A percentile compares a stretch with the other conserved stretches of the same genome.
Conservation (phyloP, 768 basidiomycete genomes). For the Inosperma sp. region DNA sequence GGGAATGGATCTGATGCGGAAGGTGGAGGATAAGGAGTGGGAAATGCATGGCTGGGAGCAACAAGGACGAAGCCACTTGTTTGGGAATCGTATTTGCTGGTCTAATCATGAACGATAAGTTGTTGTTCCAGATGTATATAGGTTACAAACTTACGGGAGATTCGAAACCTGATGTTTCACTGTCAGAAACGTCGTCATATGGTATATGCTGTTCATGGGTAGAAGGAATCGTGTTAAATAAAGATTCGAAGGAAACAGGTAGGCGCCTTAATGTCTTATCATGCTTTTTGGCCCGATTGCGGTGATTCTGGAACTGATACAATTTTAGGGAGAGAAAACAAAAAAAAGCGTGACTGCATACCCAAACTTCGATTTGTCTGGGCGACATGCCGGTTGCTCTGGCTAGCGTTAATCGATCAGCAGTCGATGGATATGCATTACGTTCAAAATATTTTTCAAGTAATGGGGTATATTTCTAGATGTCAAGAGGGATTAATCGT, state of each 20-base stretch:
- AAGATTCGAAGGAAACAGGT: no score
- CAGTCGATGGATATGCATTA: conserved; percentile 43
- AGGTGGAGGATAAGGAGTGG: conserved; percentile 2
- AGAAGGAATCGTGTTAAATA: no score
- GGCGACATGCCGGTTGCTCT: conserved; percentile 39
- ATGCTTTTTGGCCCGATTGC: conserved; percentile 36
- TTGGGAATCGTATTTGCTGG: background rate
- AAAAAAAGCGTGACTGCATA: conserved; percentile 27
- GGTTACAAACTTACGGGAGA: no score
- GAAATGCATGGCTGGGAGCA: conserved; percentile 25
- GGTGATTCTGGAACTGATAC: conserved; percentile 51
- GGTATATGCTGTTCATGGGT: no score
- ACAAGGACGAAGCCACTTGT: background rate
- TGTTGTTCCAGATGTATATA: no score
- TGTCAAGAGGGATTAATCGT: background rate
- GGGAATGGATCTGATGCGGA: conserved; percentile 11
- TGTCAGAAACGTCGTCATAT: no score
- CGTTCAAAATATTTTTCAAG: conserved; percentile 45
- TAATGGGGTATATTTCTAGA: conserved; percentile 42
- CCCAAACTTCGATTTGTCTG: conserved; percentile 55
- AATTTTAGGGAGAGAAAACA: background rate
- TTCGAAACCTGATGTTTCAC: no score
- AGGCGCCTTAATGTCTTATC: conserved; percentile 22
- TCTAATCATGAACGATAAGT: no score
- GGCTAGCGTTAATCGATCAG: conserved; percentile 39